Percentiles rank a stretch among this genome's conserved stretches.
Evolutionary conservation across 768 basidiomycete genomes (phyloP).

Genomic region (Kwoniella heveanensis): DNA sequence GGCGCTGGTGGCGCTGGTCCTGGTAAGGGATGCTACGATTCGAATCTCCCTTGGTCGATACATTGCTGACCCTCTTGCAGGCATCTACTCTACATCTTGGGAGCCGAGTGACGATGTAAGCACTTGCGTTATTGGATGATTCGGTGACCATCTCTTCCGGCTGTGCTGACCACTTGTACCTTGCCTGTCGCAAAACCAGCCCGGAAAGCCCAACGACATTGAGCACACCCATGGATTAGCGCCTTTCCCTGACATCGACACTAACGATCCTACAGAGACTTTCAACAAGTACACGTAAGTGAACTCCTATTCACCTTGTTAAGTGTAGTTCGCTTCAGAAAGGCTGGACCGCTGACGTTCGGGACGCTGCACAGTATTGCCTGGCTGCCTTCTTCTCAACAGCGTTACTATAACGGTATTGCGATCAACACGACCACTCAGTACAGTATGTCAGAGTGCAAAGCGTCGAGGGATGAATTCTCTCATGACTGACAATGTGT

Average conservation of each 20-base stretch:
- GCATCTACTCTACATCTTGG: constrained; percentile 15
- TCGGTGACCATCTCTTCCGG: too few species aligned
- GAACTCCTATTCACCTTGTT: background rate
- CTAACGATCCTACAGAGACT: background rate
- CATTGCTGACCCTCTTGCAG: background rate
- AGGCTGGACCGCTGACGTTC: too few species aligned
- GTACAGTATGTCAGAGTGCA: constrained; percentile 3
- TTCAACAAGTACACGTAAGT: constrained; percentile 23
- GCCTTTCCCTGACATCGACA: constrained; percentile 5
- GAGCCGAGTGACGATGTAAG: background rate
- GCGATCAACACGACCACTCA: constrained; percentile 1
- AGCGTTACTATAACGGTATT: constrained; percentile 17
- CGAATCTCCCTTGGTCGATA: background rate
- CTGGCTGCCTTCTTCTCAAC: constrained; percentile 18
- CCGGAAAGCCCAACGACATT: constrained; percentile 1
- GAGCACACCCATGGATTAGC: background rate
- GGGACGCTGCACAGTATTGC: constrained; percentile 8
- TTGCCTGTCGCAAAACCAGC: too few species aligned
- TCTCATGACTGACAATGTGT: too few species aligned
- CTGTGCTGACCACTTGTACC: too few species aligned
- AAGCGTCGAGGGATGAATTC: too few species aligned
- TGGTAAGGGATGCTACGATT: background rate
- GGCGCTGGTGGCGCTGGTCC: background rate
- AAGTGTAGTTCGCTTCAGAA: too few species aligned
- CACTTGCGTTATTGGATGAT: too few species aligned